Conservation (phyloP, 2,329 filamentous ascomycete genomes). For the Periconia sp. region DNA sequence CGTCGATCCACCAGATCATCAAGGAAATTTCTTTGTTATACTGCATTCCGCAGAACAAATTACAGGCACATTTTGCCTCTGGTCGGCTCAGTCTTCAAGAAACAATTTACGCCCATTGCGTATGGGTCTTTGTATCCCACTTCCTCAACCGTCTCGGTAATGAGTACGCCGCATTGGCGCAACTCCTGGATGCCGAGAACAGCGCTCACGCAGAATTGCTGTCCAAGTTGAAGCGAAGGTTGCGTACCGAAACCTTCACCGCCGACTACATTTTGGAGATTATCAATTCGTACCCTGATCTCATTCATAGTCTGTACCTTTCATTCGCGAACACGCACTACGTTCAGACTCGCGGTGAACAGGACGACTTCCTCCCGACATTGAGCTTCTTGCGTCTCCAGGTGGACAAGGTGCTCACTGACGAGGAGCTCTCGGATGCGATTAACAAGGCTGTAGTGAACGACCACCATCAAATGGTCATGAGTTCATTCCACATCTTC, state of each 20-base stretch:
- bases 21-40: conserved; percentile 97
- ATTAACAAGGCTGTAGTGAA: conserved; percentile 61
- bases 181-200: conserved; percentile 80
- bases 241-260: conserved; percentile 96
- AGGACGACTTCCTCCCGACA: conserved; percentile 73
- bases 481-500: conserved; percentile 95
- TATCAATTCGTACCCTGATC: conserved; percentile 84
- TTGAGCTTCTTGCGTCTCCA: conserved; percentile 71
- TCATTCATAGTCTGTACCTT: conserved; percentile 87
- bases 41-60: conserved; percentile 97
- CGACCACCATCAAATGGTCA: conserved; percentile 97
- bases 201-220: conserved; percentile 85
- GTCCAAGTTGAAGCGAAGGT: conserved; percentile 91
- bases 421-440: conserved; percentile 45
- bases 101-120: conserved; percentile 95
- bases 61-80: conserved; percentile 85
- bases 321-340: conserved; percentile 90
- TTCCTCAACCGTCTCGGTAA: conserved; percentile 94
- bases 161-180: conserved; percentile 86
- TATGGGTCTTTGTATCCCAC: conserved; percentile 97
- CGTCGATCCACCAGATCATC: conserved; percentile 97
- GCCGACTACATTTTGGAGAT: conserved; percentile 98
- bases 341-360: conserved; percentile 67
- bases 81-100: conserved; percentile 92
- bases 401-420: conserved; percentile 63